These are phyloP conservation scores for Trichosanthes cucumerina DNA, from an alignment of 306 rosid species.

Conservation along the genomic window DNA sequence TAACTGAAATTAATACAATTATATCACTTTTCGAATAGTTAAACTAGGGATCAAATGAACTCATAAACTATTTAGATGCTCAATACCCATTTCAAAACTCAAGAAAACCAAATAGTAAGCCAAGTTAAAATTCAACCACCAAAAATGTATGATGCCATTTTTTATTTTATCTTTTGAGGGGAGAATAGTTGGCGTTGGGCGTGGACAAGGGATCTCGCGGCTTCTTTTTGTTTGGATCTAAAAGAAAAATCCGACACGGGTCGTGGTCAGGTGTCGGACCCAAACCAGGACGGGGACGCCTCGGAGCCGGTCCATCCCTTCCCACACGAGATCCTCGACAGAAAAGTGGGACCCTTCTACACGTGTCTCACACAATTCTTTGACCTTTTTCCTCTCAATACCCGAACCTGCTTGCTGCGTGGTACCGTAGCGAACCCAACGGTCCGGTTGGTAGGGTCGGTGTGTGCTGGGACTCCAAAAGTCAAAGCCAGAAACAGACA, in stretches of 20 bases:
- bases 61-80: too few relatives aligned
- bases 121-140: too few relatives aligned
- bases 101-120: too few relatives aligned
- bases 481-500: constrained; percentile 54
- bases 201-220: too few relatives aligned
- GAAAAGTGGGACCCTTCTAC: neutral
- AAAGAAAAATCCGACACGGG: neutral
- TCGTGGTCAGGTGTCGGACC: neutral
- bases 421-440: neutral
- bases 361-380: neutral
- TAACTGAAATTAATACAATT: too few relatives aligned
- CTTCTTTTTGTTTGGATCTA: neutral
- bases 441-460: constrained; percentile 1
- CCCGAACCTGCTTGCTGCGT: neutral
- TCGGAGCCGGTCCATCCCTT: constrained; percentile 3
- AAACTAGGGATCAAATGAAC: too few relatives aligned
- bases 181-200: too few relatives aligned
- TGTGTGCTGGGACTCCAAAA: constrained; percentile 12
- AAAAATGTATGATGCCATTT: too few relatives aligned
- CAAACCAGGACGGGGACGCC: neutral
- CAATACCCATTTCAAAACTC: too few relatives aligned
- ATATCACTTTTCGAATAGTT: too few relatives aligned
- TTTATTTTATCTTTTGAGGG: too few relatives aligned
- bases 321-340: neutral
- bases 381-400: neutral